Evolutionary conservation across 2,329 filamentous ascomycete genomes (phyloP), one percentile per base, ranked within the genome.

Genomic region (Exophiala aquamarina): DNA sequence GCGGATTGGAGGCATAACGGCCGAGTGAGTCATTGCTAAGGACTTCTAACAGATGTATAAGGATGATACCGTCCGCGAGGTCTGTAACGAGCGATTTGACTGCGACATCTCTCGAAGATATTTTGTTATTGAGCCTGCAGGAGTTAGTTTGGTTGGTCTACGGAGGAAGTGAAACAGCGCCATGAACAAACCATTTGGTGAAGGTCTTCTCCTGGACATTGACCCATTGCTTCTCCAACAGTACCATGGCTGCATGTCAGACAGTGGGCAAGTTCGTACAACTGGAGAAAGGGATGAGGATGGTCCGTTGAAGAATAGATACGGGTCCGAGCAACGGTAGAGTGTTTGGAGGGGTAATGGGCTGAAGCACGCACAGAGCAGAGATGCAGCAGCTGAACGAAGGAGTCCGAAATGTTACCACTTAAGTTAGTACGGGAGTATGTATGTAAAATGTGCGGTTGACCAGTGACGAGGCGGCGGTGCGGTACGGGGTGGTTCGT

Each of bases 141-240:
- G 20, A 15, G 40, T 56, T 33, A 56, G 49, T 49, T 28, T 6
- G 15, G n/a, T n/a, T n/a, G n/a, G n/a, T n/a, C n/a, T n/a, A n/a
- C n/a, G n/a, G n/a, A n/a, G n/a, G n/a, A n/a, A n/a, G n/a, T 19
- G 26, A 18, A 40, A 20, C 8, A 49, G 11, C 41, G 32, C 37
- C 32, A 43, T 29, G 13, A 3, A 55, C 59, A 61, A 63, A 88
- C 86, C 93, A 98, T 88, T 97, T 98, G 50, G 91, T 95, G 71
- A 98, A 98, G 20, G 93, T 98, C 80, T 97, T 98, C 70, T 97
- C 87, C 76, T 97, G 92, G 71, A 95, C 90, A 65, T 77, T 80
- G 61, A 83, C 74, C 79, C 80, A 83, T 70, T 79, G 77, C 72
- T 81, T 78, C 69, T 84, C 79, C 59, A 73, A 68, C 61, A 68